phyloP scores from a whole-genome alignment of 2,329 filamentous ascomycete species.

The Magnaporthales sp. region DNA sequence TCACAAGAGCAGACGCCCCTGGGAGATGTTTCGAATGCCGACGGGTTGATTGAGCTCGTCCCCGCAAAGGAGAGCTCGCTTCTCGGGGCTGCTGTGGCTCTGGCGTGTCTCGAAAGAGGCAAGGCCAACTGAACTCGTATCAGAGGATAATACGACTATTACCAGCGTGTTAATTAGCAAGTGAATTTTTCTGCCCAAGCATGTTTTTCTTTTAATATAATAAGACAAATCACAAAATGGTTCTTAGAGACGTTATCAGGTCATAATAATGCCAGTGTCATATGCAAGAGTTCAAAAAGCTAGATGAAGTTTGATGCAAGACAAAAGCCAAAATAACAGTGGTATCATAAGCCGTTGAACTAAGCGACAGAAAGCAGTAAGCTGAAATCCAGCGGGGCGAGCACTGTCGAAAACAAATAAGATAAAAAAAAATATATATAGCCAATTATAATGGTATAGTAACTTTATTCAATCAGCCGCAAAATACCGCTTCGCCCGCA shows the following conservation, averaged over 20 bases:
- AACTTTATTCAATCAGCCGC: conserved; percentile 43
- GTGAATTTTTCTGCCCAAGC: too few relatives aligned
- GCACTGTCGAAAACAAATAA: background rate
- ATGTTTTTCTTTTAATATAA: too few relatives aligned
- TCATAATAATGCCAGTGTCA: too few relatives aligned
- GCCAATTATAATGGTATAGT: background rate
- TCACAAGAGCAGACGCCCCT: background rate
- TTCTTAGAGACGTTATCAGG: too few relatives aligned
- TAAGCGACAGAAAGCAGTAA: too few relatives aligned
- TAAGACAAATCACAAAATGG: too few relatives aligned
- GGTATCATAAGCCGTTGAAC: too few relatives aligned
- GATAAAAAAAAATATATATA: too few relatives aligned
- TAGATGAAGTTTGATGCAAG: too few relatives aligned
- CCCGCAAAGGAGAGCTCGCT: conserved; percentile 67
- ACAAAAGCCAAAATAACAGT: too few relatives aligned
- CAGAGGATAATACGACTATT: background rate
- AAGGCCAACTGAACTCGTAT: conserved; percentile 10
- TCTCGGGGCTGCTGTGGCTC: conserved; percentile 65
- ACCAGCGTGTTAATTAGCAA: background rate
- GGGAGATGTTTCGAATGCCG: background rate
- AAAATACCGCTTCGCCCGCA: conserved; percentile 64
- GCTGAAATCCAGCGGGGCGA: too few relatives aligned
- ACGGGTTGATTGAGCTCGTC: conserved; percentile 49
- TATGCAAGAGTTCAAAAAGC: too few relatives aligned
- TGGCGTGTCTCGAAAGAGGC: conserved; percentile 32